Conservation (phyloP, 805 yeast species). For the Hanseniaspora lachancei region DNA sequence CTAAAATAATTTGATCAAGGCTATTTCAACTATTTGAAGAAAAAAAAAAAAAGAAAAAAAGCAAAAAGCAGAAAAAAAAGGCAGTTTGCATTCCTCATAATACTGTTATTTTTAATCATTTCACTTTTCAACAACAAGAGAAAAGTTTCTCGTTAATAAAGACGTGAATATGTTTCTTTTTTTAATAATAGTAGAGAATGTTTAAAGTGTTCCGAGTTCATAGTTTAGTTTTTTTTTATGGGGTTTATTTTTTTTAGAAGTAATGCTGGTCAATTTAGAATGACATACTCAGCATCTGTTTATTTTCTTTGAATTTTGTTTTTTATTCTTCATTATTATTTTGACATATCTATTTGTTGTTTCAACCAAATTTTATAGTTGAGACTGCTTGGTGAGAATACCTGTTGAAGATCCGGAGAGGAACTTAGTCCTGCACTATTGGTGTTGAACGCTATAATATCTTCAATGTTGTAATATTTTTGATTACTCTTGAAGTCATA, state of each 20-base stretch:
- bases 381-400: conserved; percentile 6
- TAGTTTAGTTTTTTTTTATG: neutral
- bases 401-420: neutral
- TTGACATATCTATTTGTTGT: neutral
- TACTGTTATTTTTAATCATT: no score
- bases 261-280: neutral
- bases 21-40: no score
- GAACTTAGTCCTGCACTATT: neutral
- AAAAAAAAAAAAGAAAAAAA: no score
- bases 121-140: no score
- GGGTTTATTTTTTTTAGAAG: neutral
- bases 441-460: conserved; percentile 3
- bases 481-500: neutral
- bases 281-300: no score
- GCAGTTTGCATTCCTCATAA: neutral
- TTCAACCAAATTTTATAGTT: conserved; percentile 10
- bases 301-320: no score
- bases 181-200: neutral
- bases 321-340: neutral
- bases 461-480: conserved; percentile 5
- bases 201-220: neutral
- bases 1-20: no score
- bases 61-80: no score
- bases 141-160: neutral
- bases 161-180: neutral